These are phyloP conservation scores for Monilinia aucupariae DNA, from an alignment of 2,329 filamentous ascomycete species.

Conservation along the genomic window DNA sequence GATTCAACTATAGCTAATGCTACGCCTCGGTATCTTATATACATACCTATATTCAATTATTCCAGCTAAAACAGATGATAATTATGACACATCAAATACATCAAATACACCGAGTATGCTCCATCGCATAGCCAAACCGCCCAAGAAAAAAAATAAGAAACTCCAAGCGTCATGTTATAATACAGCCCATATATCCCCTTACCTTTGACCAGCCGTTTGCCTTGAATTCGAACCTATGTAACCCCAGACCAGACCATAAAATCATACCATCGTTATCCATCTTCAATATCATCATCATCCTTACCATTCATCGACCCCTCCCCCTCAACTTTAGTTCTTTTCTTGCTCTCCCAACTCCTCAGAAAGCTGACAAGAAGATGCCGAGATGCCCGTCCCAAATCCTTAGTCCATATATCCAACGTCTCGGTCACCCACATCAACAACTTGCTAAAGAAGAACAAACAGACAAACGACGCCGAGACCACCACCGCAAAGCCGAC, in stretches of 20 bases:
- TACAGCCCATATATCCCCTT: neutral
- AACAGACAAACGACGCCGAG: slow-evolving; percentile 49
- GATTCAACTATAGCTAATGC: too few relatives aligned
- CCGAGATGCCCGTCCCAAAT: slow-evolving; percentile 10
- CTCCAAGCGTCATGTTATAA: neutral
- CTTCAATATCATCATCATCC: slow-evolving; percentile 4
- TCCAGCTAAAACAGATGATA: neutral
- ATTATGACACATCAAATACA: neutral
- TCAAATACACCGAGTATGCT: neutral
- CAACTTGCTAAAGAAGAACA: slow-evolving; percentile 49
- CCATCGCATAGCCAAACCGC: neutral
- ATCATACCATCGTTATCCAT: neutral
- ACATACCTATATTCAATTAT: neutral
- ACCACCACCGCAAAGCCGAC: slow-evolving; percentile 59
- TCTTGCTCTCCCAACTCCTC: neutral
- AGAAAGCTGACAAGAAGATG: slow-evolving; percentile 5
- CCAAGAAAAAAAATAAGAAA: neutral
- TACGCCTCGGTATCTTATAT: too few relatives aligned
- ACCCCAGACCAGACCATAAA: neutral
- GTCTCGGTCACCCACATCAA: slow-evolving; percentile 44
- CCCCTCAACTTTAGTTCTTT: neutral
- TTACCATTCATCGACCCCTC: neutral
- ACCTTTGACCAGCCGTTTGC: neutral
- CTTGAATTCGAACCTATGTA: neutral
- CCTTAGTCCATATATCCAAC: slow-evolving; percentile 35